A percentile compares a stretch with the other conserved stretches of the same genome.
Conservation (phyloP, 208 protist species). For the Leishmania lainsoni region DNA sequence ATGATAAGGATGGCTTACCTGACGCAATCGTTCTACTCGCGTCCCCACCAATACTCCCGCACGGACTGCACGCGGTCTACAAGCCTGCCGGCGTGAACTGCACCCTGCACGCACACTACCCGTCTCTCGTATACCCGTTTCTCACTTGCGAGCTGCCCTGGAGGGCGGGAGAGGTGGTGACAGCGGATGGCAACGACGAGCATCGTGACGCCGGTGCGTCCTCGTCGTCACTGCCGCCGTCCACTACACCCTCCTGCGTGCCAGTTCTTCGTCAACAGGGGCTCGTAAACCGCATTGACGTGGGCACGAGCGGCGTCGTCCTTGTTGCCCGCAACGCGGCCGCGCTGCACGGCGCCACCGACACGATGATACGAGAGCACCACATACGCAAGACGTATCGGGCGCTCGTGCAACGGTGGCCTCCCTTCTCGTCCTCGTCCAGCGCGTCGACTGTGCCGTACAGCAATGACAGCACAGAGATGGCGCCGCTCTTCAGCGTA, state of each 20-base stretch:
- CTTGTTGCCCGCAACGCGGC: conserved; percentile 41
- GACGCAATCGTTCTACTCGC: conserved; percentile 5
- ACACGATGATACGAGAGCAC: conserved; percentile 45
- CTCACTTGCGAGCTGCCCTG: conserved; percentile 42
- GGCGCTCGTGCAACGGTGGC: conserved; percentile 57
- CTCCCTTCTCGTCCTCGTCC: conserved; percentile 6
- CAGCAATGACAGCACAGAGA: neutral
- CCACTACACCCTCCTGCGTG: neutral
- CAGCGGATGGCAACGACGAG: neutral
- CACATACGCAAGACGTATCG: conserved; percentile 63
- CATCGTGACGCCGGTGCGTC: neutral
- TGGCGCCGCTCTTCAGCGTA: conserved; percentile 15
- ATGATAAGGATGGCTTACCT: neutral
- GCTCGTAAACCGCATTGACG: conserved; percentile 85
- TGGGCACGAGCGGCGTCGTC: conserved; percentile 77
- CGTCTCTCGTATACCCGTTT: conserved; percentile 50
- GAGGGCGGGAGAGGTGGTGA: conserved; percentile 7
- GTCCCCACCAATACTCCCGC: conserved; percentile 37
- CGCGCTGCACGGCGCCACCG: conserved; percentile 30
- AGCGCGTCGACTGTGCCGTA: neutral
- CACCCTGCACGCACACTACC: conserved; percentile 62
- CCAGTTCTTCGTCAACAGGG: conserved; percentile 72
- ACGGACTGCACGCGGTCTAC: conserved; percentile 60
- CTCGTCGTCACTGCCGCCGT: neutral
- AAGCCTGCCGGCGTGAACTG: conserved; percentile 67